Evolutionary conservation across 192 early-diverging fungal species (phyloP), one percentile per base, ranked within the genome.

Genomic region (Umbelopsis isabellina): DNA sequence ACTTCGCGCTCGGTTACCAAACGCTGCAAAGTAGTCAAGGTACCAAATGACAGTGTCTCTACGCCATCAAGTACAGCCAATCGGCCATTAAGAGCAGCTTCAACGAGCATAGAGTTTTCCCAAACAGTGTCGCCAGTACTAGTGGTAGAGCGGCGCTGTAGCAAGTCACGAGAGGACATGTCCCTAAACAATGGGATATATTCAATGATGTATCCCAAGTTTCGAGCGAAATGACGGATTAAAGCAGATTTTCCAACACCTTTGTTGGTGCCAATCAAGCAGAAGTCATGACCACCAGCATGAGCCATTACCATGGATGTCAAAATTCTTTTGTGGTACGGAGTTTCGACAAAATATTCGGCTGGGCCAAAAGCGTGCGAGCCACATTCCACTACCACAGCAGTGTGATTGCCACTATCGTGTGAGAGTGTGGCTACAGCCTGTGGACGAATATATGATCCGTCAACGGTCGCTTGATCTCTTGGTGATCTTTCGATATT

Each of bases 101-200:
- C 83, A 27, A 94, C 88, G 16, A 93, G 77, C 0, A 82, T 82
- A 11, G 90, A 89, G 72, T 86, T 88, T 73, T 92, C 86, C 91
- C 93, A 94, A 41, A 88, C 72, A 9, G 93, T 93, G 49, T 91
- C 88, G 48, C 93, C 93, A 9, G 87, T 72, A 35, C 83, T 73
- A 0, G 87, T 89, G 0, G 93, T 94, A 50, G 83, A 81, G 41
- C 93, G 83, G 37, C 91, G 85, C 70, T 94, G 93, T 25, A 94
- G 72, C 4, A 94, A 80, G 73, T 92, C 91, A 16, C 93, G 82
- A 5, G 93, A 87, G 5, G 90, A 91, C 90, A 94, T 93, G 71
- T 94, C 93, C 49, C 87, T 86, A 75, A 88, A 92, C 8, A 92
- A 67, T 10, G 90, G 91, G 45, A 94, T 87, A 65, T 83, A 90